These are phyloP conservation scores for Colletotrichum musicola DNA, from an alignment of 2,329 filamentous ascomycete genomes.

Conservation along the genomic window DNA sequence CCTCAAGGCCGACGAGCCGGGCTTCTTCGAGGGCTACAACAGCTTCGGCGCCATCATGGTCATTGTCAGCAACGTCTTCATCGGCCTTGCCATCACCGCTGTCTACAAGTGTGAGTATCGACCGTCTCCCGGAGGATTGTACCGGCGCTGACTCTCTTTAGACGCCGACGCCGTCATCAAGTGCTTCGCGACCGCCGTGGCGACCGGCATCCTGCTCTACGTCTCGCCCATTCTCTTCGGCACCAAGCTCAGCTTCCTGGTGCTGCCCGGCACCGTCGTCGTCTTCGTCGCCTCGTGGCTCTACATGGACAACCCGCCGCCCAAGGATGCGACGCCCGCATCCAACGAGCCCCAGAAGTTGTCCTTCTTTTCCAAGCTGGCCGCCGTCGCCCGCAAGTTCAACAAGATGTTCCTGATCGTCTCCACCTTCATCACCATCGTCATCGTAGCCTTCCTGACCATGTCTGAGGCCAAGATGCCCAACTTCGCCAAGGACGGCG, in stretches of 20 bases:
- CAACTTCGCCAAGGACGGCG: conserved; percentile 35
- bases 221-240: conserved; percentile 48
- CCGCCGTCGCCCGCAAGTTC: conserved; percentile 36
- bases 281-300: conserved; percentile 49
- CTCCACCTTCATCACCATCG: conserved; percentile 38
- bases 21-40: conserved; percentile 43
- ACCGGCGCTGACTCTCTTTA: conserved; percentile 34
- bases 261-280: conserved; percentile 46
- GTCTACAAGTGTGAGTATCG: conserved; percentile 49
- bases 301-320: conserved; percentile 46
- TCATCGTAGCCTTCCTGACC: conserved; percentile 41
- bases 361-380: conserved; percentile 33
- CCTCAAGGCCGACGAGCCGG: conserved; percentile 46
- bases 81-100: conserved; percentile 50
- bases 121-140: no score
- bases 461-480: conserved; percentile 40
- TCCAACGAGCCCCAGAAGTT: conserved; percentile 34
- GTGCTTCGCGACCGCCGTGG: conserved; percentile 49
- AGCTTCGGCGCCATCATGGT: conserved; percentile 48
- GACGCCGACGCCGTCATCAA: conserved; percentile 51
- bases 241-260: conserved; percentile 45
- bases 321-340: conserved; percentile 40
- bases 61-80: conserved; percentile 50
- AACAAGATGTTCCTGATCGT: conserved; percentile 36
- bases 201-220: conserved; percentile 49